phyloP scores from a whole-genome alignment of 495 filamentous ascomycete species.

The Mytilinidion resinicola region DNA sequence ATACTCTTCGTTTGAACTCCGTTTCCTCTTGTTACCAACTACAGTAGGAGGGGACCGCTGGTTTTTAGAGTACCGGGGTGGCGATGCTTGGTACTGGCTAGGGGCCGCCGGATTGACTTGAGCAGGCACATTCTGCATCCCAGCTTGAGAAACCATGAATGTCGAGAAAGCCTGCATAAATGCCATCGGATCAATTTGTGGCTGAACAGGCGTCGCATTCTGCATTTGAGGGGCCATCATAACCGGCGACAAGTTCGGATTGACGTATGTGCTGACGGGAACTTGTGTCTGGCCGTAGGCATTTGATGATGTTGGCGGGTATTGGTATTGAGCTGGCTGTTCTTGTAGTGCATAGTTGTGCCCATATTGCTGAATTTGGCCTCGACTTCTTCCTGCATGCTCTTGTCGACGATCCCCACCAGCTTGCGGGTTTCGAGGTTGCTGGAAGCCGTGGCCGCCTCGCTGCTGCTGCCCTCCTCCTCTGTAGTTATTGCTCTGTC shows the following conservation, averaged over 20 bases:
- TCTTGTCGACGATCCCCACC: background rate
- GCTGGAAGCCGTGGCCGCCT: conserved; percentile 1
- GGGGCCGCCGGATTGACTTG: background rate
- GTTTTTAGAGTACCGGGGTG: background rate
- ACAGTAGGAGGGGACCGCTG: background rate
- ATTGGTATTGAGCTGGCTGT: background rate
- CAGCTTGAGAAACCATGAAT: conserved; percentile 11
- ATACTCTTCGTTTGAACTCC: background rate
- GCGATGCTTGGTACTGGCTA: background rate
- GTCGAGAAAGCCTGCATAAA: conserved; percentile 14
- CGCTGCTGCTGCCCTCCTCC: background rate
- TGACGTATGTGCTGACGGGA: conserved; percentile 6
- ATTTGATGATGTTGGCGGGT: background rate
- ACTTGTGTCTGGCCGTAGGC: background rate
- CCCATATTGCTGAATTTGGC: background rate
- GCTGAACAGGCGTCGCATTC: background rate
- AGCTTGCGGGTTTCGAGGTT: background rate
- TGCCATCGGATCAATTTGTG: conserved; percentile 6
- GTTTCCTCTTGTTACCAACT: background rate
- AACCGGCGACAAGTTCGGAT: conserved; percentile 8
- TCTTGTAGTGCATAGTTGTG: background rate
- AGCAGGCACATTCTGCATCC: conserved; percentile 7
- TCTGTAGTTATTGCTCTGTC: conserved; percentile 13
- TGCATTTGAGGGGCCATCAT: background rate
- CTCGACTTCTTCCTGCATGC: background rate